These are phyloP conservation scores for Hypoxylon sp. DNA, from an alignment of 2,329 filamentous ascomycete species.

Conservation along the genomic window DNA sequence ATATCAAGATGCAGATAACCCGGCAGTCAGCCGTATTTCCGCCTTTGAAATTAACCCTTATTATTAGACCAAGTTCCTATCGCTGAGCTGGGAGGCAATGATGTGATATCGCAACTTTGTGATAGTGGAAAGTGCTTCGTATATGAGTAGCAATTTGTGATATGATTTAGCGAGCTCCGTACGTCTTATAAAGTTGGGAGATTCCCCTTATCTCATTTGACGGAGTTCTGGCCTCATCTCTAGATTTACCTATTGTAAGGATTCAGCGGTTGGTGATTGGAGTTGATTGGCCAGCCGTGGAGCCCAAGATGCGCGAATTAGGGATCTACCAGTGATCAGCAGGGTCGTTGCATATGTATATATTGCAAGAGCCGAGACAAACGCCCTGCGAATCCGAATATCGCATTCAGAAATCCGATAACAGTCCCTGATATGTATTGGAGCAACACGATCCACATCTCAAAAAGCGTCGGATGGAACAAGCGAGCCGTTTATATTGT, in stretches of 20 bases:
- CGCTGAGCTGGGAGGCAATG: neutral
- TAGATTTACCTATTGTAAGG: conserved; percentile 15
- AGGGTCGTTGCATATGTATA: conserved; percentile 29
- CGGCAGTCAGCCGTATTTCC: conserved; percentile 19
- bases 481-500: conserved; percentile 30
- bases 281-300: conserved; percentile 35
- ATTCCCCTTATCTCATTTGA: conserved; percentile 4
- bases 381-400: conserved; percentile 28
- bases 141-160: conserved; percentile 8
- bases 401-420: conserved; percentile 32
- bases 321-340: conserved; percentile 37
- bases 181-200: conserved; percentile 1
- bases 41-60: conserved; percentile 19
- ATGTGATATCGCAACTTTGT: conserved; percentile 19
- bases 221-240: conserved; percentile 15
- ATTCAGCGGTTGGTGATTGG: conserved; percentile 16
- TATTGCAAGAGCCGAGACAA: conserved; percentile 29
- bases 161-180: conserved; percentile 12
- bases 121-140: neutral
- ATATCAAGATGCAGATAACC: conserved; percentile 4
- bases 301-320: conserved; percentile 16
- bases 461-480: conserved; percentile 30
- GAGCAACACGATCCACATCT: conserved; percentile 28
- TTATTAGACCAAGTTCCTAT: conserved; percentile 23
- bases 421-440: conserved; percentile 7